Conservation (phyloP, 2,329 filamentous ascomycete genomes). For the Colletotrichum sublineola region DNA sequence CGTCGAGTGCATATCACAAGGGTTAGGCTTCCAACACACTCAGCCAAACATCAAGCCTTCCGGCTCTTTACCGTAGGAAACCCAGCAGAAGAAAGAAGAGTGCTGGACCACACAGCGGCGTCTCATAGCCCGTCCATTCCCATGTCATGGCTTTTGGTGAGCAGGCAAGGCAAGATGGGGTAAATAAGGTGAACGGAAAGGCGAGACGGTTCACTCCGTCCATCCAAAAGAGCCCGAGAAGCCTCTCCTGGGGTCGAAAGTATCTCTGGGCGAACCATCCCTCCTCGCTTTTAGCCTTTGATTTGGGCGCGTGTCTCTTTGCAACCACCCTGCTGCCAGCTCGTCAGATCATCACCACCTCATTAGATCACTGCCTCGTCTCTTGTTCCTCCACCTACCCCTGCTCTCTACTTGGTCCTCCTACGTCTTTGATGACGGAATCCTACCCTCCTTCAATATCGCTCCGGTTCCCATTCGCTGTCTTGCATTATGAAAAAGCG, state of each 20-base stretch:
- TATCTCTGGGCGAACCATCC: background rate
- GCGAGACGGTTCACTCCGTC: background rate
- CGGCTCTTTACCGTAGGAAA: too few relatives aligned
- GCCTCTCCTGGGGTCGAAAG: background rate
- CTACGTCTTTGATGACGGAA: background rate
- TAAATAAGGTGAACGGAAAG: background rate
- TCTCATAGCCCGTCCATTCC: constrained; percentile 1
- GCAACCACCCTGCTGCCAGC: background rate
- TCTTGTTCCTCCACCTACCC: background rate
- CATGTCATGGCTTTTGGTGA: background rate
- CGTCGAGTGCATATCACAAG: background rate
- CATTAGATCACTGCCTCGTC: background rate
- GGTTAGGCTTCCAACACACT: background rate
- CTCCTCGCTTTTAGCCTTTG: background rate
- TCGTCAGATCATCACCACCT: too few relatives aligned
- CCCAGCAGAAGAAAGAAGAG: background rate
- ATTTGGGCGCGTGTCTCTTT: background rate
- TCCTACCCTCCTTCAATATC: background rate
- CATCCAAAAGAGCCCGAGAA: background rate
- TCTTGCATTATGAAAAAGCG: background rate
- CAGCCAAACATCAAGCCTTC: background rate
- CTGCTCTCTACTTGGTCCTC: too few relatives aligned
- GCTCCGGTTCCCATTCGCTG: background rate
- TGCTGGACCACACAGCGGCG: background rate
- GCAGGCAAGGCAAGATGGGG: background rate